Base-by-base conservation (phyloP, 192 early-diverging fungal species). In the Umbelopsis sp. region DNA sequence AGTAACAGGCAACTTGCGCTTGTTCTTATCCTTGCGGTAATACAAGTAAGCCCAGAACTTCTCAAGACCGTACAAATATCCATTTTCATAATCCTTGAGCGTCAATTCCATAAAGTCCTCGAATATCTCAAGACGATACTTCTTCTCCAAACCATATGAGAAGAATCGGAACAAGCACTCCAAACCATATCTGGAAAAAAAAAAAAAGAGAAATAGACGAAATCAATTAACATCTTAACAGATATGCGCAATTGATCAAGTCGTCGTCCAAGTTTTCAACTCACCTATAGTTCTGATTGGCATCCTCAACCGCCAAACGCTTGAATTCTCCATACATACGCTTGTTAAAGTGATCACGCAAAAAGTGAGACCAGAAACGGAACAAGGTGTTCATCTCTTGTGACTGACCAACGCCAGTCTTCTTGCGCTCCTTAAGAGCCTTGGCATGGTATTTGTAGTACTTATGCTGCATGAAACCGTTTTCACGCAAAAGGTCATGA, bases 161-260 rank as follows among this genome's bases (percentile, higher is more conserved):
- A 92, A 96, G 88, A 96, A 98, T 45, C 95, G 92, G 93, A 96
- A 98, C 67, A 98, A 80, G 79, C 95, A 98, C 82, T 98, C 97
- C 44, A 97, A 84, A n/a, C 96, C 96, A 75, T 98, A 97, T 29
- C 77, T 73, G n/a, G n/a, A n/a, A n/a, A n/a, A n/a, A n/a, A n/a
- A n/a, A n/a, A n/a, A n/a, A n/a, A n/a, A n/a, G n/a, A n/a, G n/a
- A n/a, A n/a, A n/a, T n/a, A n/a, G n/a, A n/a, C n/a, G n/a, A n/a
- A n/a, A n/a, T n/a, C n/a, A n/a, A n/a, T n/a, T n/a, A n/a, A n/a
- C n/a, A n/a, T n/a, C n/a, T n/a, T n/a, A n/a, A n/a, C n/a, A n/a
- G n/a, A n/a, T n/a, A n/a, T n/a, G n/a, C n/a, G n/a, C n/a, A n/a
- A n/a, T n/a, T n/a, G n/a, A n/a, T n/a, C n/a, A n/a, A n/a, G n/a